Evolutionary conservation across 2,329 filamentous ascomycete genomes (phyloP).

Genomic region (Fusarium sp.): DNA sequence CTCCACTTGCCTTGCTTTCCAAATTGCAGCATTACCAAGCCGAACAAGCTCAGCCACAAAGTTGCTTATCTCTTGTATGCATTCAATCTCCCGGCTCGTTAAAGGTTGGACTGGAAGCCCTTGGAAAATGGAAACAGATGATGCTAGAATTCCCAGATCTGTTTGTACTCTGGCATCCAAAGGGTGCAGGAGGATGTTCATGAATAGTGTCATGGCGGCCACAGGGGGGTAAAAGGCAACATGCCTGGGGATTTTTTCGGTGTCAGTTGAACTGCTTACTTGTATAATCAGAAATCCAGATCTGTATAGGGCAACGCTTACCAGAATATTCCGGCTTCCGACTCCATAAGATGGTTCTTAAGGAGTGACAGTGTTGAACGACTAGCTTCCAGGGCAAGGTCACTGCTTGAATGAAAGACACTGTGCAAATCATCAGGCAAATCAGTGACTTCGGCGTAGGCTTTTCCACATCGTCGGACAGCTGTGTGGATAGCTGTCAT

Average conservation of each 20-base stretch:
- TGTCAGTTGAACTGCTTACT: neutral
- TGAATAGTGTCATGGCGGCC: constrained; percentile 68
- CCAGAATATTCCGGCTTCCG: neutral
- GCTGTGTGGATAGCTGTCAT: constrained; percentile 69
- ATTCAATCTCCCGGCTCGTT: too few species aligned
- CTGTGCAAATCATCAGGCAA: constrained; percentile 55
- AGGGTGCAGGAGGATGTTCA: constrained; percentile 66
- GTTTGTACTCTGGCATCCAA: constrained; percentile 57
- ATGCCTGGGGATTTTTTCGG: constrained; percentile 54
- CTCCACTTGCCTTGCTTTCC: too few species aligned
- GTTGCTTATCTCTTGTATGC: too few species aligned
- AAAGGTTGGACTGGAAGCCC: too few species aligned
- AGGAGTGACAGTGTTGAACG: constrained; percentile 65
- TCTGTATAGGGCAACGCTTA: neutral
- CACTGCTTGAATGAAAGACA: constrained; percentile 66
- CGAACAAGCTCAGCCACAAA: too few species aligned
- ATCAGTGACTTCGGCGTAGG: constrained; percentile 13
- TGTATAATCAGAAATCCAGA: neutral
- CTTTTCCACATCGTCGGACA: constrained; percentile 62
- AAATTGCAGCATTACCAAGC: too few species aligned
- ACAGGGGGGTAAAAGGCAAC: constrained; percentile 70
- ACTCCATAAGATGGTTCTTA: constrained; percentile 50
- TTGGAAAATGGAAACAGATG: constrained; percentile 39
- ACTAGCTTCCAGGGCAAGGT: constrained; percentile 68
- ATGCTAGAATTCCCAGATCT: constrained; percentile 62